Evolutionary conservation across 441 rosid species (phyloP).

Genomic region (Adansonia rubrostipa): DNA sequence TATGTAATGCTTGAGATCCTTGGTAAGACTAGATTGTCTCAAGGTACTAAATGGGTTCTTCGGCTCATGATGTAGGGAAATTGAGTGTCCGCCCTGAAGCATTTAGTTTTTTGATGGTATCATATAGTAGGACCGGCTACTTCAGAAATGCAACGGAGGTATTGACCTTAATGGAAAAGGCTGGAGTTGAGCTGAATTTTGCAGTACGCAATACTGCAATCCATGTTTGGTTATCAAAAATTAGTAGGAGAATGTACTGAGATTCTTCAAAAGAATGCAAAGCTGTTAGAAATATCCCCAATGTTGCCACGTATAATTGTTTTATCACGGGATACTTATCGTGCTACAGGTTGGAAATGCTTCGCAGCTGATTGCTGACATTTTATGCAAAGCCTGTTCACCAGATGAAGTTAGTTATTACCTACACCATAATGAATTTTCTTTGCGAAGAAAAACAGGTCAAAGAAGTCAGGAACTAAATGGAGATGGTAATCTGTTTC

Average conservation of each 20-base stretch:
- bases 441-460: conserved; percentile 73
- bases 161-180: conserved; percentile 84
- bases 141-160: conserved; percentile 71
- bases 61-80: conserved; percentile 73
- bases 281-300: conserved; percentile 69
- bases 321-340: conserved; percentile 69
- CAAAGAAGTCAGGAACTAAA: conserved; percentile 59
- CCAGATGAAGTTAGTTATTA: conserved; percentile 85
- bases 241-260: conserved; percentile 59
- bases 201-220: conserved; percentile 71
- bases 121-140: conserved; percentile 86
- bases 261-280: conserved; percentile 77
- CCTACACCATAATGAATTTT: conserved; percentile 58
- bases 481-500: conserved; percentile 60
- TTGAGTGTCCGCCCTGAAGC: conserved; percentile 57
- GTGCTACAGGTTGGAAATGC: conserved; percentile 51
- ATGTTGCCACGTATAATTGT: conserved; percentile 80
- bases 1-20: conserved; percentile 78
- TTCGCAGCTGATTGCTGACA: conserved; percentile 58
- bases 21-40: conserved; percentile 82
- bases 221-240: conserved; percentile 44
- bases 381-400: conserved; percentile 64
- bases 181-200: conserved; percentile 76
- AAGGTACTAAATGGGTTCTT: conserved; percentile 77
- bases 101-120: conserved; percentile 70